Evolutionary conservation across 441 rosid species (phyloP).

Genomic region (Biscutella laevigata): DNA sequence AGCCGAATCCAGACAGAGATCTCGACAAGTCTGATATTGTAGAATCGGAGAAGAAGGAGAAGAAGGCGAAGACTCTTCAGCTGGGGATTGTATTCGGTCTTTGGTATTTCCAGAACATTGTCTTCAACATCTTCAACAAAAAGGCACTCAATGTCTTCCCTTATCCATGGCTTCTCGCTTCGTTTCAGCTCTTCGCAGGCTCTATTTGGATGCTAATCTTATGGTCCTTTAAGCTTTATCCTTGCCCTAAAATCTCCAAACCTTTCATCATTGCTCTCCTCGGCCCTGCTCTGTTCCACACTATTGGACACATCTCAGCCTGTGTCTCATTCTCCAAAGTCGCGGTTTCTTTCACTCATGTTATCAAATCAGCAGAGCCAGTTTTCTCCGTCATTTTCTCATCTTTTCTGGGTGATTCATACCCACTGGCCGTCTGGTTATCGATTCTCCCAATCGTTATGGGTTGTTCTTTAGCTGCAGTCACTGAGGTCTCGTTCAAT

Average conservation of each 20-base stretch:
- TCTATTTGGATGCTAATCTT: conserved; percentile 76
- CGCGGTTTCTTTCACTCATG: conserved; percentile 92
- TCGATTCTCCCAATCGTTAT: conserved; percentile 84
- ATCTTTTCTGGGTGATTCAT: conserved; percentile 73
- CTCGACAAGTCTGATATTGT: conserved; percentile 15
- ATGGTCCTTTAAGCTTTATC: conserved; percentile 76
- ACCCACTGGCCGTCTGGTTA: conserved; percentile 77
- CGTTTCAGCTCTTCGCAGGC: conserved; percentile 90
- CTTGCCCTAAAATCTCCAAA: conserved; percentile 69
- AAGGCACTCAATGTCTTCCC: conserved; percentile 80
- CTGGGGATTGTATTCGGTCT: conserved; percentile 69
- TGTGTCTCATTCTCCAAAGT: conserved; percentile 96
- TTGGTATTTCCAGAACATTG: conserved; percentile 85
- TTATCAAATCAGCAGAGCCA: conserved; percentile 90
- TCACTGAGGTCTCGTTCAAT: conserved; percentile 87
- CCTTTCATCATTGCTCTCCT: conserved; percentile 73
- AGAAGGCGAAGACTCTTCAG: conserved; percentile 48
- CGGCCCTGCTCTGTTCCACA: conserved; percentile 91
- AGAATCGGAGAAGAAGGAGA: conserved; percentile 12
- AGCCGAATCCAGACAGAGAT: conserved; percentile 41
- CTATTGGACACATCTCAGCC: conserved; percentile 89
- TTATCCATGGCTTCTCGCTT: conserved; percentile 92
- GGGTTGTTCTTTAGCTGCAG: conserved; percentile 88
- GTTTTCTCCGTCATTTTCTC: conserved; percentile 85
- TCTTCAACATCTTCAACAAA: conserved; percentile 90